phyloP scores from a whole-genome alignment of 1,139 yeast genomes.

The Pichia sp. region DNA sequence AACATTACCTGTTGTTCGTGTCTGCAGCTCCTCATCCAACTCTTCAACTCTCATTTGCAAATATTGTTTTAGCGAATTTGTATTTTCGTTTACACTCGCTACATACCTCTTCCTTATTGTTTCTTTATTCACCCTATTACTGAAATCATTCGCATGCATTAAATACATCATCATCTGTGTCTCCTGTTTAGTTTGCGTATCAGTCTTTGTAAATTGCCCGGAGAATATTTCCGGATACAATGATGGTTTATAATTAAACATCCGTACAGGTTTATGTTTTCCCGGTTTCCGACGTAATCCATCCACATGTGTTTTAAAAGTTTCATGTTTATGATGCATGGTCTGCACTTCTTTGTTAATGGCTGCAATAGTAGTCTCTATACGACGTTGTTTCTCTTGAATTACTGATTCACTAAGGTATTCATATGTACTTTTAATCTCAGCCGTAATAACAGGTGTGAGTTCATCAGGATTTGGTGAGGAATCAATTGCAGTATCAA shows the following conservation, averaged over 20 bases:
- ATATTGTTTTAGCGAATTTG: too few species aligned
- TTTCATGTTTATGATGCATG: neutral
- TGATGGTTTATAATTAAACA: slow-evolving; percentile 1
- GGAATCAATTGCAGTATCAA: neutral
- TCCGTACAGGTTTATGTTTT: too few species aligned
- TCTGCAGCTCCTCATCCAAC: slow-evolving; percentile 5
- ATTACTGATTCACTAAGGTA: slow-evolving; percentile 1
- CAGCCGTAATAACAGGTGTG: slow-evolving; percentile 4
- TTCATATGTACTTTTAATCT: slow-evolving; percentile 5
- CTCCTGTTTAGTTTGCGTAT: neutral
- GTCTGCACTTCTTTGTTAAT: slow-evolving; percentile 5
- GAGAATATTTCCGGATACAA: neutral
- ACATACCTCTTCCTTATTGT: too few species aligned
- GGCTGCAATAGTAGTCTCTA: neutral
- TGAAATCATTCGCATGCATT: neutral
- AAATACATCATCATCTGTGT: neutral
- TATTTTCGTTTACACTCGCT: too few species aligned
- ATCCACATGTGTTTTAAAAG: slow-evolving; percentile 2
- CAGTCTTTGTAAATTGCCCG: slow-evolving; percentile 1
- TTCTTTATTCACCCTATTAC: too few species aligned
- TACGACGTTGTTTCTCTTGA: neutral
- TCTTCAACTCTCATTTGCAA: slow-evolving; percentile 1
- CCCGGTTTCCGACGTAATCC: too few species aligned
- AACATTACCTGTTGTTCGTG: neutral
- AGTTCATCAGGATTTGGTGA: slow-evolving; percentile 1